phyloP scores from a whole-genome alignment of 306 rosid species.

The Trichosanthes cucumerina region DNA sequence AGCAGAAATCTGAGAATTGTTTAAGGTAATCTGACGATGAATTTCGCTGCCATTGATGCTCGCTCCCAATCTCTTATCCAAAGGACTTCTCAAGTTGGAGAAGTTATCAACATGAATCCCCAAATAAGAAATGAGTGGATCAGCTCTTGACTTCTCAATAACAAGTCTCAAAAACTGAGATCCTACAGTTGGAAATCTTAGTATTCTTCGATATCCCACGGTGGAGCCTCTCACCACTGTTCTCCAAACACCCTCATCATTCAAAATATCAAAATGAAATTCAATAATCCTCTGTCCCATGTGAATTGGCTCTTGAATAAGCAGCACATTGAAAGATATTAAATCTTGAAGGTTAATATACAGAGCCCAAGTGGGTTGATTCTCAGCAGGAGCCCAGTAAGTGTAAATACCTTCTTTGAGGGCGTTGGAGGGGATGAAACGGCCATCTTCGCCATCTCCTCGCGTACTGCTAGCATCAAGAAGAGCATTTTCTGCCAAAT shows the following conservation, averaged over 20 bases:
- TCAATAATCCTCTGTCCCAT: slow-evolving; percentile 80
- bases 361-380: slow-evolving; percentile 43
- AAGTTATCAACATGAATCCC: slow-evolving; percentile 52
- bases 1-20: slow-evolving; percentile 28
- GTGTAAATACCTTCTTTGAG: slow-evolving; percentile 51
- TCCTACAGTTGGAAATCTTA: slow-evolving; percentile 40
- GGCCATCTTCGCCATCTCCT: slow-evolving; percentile 36
- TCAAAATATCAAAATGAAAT: slow-evolving; percentile 54
- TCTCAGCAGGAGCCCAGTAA: slow-evolving; percentile 79
- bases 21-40: slow-evolving; percentile 17
- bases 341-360: slow-evolving; percentile 41
- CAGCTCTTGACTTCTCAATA: slow-evolving; percentile 53
- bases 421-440: slow-evolving; percentile 48
- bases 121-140: slow-evolving; percentile 53
- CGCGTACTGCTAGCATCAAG: slow-evolving; percentile 55
- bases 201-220: slow-evolving; percentile 64
- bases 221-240: slow-evolving; percentile 55
- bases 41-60: slow-evolving; percentile 38
- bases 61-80: slow-evolving; percentile 14
- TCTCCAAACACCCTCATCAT: slow-evolving; percentile 41
- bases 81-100: slow-evolving; percentile 24
- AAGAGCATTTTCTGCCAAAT: slow-evolving; percentile 45
- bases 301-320: slow-evolving; percentile 80
- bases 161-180: slow-evolving; percentile 65
- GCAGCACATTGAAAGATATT: slow-evolving; percentile 61